phyloP scores from a whole-genome alignment of 257 asterid genomes.

The Salvia rosmarinus region DNA sequence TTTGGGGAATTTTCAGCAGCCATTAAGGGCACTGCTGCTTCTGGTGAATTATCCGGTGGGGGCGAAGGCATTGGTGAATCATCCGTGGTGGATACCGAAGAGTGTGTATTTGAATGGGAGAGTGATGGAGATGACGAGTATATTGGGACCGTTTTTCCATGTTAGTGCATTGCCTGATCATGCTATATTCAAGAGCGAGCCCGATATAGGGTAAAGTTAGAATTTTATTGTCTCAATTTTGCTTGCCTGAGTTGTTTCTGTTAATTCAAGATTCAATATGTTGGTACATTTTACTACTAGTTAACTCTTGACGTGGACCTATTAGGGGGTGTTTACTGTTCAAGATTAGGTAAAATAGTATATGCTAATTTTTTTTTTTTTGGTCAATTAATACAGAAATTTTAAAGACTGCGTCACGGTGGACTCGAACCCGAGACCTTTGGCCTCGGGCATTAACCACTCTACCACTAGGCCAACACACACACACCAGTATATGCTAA shows the following conservation, averaged over 20 bases:
- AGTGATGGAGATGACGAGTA: slow-evolving; percentile 93
- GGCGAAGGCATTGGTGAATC: slow-evolving; percentile 81
- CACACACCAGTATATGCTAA: no score
- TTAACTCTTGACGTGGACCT: neutral
- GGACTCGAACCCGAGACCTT: no score
- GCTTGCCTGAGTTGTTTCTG: neutral
- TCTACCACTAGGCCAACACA: no score
- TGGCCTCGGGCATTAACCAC: no score
- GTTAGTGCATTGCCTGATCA: slow-evolving; percentile 96
- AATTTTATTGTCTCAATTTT: slow-evolving; percentile 12
- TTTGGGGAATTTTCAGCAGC: slow-evolving; percentile 92
- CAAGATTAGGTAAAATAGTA: no score
- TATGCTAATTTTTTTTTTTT: no score
- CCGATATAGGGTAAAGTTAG: slow-evolving; percentile 88
- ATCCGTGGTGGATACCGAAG: slow-evolving; percentile 96
- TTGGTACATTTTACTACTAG: neutral
- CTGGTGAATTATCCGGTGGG: slow-evolving; percentile 78
- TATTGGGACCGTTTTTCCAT: slow-evolving; percentile 92
- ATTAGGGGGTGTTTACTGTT: no score
- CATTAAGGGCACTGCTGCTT: slow-evolving; percentile 70
- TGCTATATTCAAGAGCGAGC: slow-evolving; percentile 77
- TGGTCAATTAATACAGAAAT: no score
- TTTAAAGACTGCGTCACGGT: no score
- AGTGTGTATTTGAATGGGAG: slow-evolving; percentile 83
- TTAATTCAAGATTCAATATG: neutral